These are phyloP conservation scores for Biscogniauxia sp. DNA, from an alignment of 2,329 filamentous ascomycete genomes.

Conservation along the genomic window DNA sequence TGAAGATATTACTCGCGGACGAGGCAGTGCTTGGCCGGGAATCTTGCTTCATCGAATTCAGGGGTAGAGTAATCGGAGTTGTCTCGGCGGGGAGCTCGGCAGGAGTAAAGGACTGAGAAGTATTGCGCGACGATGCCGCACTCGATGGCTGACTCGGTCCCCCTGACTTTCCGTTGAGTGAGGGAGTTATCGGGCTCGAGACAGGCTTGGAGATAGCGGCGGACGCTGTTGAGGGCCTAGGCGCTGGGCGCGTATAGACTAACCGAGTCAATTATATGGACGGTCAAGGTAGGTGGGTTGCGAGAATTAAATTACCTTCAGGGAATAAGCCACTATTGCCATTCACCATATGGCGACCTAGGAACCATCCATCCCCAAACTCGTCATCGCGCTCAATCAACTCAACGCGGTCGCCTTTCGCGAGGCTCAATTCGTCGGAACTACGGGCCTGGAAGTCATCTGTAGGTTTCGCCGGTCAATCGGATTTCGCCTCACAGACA, in stretches of 20 bases:
- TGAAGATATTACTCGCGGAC: slow-evolving; percentile 28
- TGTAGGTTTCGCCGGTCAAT: slow-evolving; percentile 36
- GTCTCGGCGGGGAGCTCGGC: slow-evolving; percentile 25
- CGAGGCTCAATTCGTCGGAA: slow-evolving; percentile 85
- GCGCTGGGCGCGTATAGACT: slow-evolving; percentile 63
- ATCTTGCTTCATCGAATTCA: slow-evolving; percentile 41
- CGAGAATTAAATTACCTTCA: slow-evolving; percentile 57
- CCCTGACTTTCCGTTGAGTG: slow-evolving; percentile 24
- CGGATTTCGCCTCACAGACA: neutral
- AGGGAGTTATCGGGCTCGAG: slow-evolving; percentile 24
- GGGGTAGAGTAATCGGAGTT: slow-evolving; percentile 37
- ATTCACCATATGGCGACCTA: slow-evolving; percentile 72
- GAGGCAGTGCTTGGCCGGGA: slow-evolving; percentile 26
- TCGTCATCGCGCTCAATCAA: slow-evolving; percentile 83
- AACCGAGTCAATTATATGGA: slow-evolving; percentile 15
- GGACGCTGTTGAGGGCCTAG: slow-evolving; percentile 39
- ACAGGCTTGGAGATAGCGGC: slow-evolving; percentile 28
- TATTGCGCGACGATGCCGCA: slow-evolving; percentile 29
- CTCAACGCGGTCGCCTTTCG: slow-evolving; percentile 81
- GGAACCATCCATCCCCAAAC: slow-evolving; percentile 84
- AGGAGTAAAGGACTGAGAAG: slow-evolving; percentile 17
- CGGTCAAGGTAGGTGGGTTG: slow-evolving; percentile 1
- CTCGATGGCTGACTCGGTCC: slow-evolving; percentile 21
- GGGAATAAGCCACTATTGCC: slow-evolving; percentile 77
- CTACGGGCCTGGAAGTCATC: slow-evolving; percentile 92